Evolutionary conservation across 768 basidiomycete species (phyloP).

Genomic region (Fistulinella prunicolor): DNA sequence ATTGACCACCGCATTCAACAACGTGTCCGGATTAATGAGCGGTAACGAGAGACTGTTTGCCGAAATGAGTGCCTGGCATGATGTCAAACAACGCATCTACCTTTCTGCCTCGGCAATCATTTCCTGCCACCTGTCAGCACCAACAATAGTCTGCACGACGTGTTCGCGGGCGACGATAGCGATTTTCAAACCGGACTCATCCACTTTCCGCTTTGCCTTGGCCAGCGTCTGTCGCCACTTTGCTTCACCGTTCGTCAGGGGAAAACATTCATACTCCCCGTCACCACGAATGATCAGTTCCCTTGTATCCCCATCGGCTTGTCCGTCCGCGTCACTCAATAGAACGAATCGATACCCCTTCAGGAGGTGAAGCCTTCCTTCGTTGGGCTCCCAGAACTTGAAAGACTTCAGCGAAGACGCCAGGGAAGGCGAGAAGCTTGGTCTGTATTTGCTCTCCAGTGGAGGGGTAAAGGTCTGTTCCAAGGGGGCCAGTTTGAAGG

Average conservation of each 20-base stretch:
- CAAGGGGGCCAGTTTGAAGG: slow-evolving; percentile 36
- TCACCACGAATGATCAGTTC: slow-evolving; percentile 56
- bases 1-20: slow-evolving; percentile 50
- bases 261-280: slow-evolving; percentile 62
- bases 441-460: slow-evolving; percentile 52
- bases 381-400: slow-evolving; percentile 66
- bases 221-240: slow-evolving; percentile 53
- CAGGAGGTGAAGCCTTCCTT: slow-evolving; percentile 57
- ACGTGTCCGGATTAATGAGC: slow-evolving; percentile 43
- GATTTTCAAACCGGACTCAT: slow-evolving; percentile 42
- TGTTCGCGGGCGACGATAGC: slow-evolving; percentile 52
- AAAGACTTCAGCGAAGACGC: slow-evolving; percentile 46
- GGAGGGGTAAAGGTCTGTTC: slow-evolving; percentile 55
- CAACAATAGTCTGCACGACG: slow-evolving; percentile 49
- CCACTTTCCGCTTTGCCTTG: slow-evolving; percentile 48
- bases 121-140: slow-evolving; percentile 52
- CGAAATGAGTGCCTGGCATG: slow-evolving; percentile 6
- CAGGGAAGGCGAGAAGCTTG: slow-evolving; percentile 52
- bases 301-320: slow-evolving; percentile 45
- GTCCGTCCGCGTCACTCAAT: slow-evolving; percentile 53
- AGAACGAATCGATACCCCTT: slow-evolving; percentile 55
- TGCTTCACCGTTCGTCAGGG: slow-evolving; percentile 44
- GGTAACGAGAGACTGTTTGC: slow-evolving; percentile 37
- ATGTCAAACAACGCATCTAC: slow-evolving; percentile 34
- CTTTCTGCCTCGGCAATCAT: slow-evolving; percentile 48